Evolutionary conservation across 106 monocot species (phyloP).

Genomic region (Apostasia shenzhenica): DNA sequence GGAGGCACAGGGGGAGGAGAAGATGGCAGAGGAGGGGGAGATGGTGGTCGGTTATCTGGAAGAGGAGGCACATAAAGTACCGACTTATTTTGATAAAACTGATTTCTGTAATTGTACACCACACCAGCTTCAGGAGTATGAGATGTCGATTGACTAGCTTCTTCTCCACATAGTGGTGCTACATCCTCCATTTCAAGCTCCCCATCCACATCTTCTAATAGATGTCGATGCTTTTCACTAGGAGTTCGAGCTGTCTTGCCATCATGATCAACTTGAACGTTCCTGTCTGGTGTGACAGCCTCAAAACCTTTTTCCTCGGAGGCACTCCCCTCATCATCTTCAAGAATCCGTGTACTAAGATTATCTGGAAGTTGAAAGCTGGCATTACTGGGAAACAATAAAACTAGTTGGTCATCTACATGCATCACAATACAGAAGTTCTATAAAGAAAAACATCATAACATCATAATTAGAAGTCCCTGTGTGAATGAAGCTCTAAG

Average conservation of each 20-base stretch:
- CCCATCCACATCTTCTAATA: slow-evolving; percentile 94
- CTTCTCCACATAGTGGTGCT: slow-evolving; percentile 50
- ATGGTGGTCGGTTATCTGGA: slow-evolving; percentile 74
- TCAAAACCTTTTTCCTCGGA: slow-evolving; percentile 67
- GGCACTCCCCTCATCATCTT: slow-evolving; percentile 55
- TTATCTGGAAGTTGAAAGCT: slow-evolving; percentile 69
- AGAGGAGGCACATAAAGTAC: slow-evolving; percentile 61
- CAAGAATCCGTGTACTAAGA: slow-evolving; percentile 46
- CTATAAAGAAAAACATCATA: neutral
- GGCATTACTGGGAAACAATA: slow-evolving; percentile 59
- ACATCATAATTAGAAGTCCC: too few relatives aligned
- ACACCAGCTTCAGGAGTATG: slow-evolving; percentile 13
- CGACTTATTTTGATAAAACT: slow-evolving; percentile 12
- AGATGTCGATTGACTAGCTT: slow-evolving; percentile 14
- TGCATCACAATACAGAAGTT: neutral
- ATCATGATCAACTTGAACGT: slow-evolving; percentile 25
- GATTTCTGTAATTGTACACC: slow-evolving; percentile 6
- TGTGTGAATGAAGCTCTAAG: too few relatives aligned
- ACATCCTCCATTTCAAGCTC: slow-evolving; percentile 99
- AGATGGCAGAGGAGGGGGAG: slow-evolving; percentile 86
- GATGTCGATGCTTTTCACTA: slow-evolving; percentile 45
- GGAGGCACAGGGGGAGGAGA: slow-evolving; percentile 56
- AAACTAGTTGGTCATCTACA: neutral
- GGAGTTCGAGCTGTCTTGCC: slow-evolving; percentile 12
- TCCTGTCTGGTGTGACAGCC: slow-evolving; percentile 68